Percentiles rank a stretch among this genome's conserved stretches.
phyloP scores from a whole-genome alignment of 139 green algal genomes.

The Chlorella sp. region DNA sequence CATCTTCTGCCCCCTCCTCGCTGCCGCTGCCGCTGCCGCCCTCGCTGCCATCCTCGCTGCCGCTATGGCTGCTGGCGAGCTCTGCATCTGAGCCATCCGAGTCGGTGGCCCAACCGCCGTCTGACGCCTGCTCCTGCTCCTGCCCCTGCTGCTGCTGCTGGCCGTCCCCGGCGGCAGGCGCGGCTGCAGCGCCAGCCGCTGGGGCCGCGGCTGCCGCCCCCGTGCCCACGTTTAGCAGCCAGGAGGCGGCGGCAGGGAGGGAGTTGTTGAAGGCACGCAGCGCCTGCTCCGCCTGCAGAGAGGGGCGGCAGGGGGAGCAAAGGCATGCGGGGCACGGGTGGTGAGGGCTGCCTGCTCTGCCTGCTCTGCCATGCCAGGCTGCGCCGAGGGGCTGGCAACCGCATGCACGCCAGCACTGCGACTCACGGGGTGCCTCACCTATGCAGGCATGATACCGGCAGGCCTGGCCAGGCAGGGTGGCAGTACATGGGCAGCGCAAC shows the following conservation, averaged over 20 bases:
- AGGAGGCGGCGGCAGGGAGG: slow-evolving; percentile 4
- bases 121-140: neutral
- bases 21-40: neutral
- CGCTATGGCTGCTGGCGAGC: neutral
- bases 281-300: slow-evolving; percentile 24
- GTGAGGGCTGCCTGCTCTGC: too few species aligned
- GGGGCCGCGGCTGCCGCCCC: neutral
- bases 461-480: neutral
- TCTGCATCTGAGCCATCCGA: too few species aligned
- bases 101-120: neutral
- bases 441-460: too few species aligned
- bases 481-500: neutral
- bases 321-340: neutral
- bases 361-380: too few species aligned
- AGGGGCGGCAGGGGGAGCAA: neutral
- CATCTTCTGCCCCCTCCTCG: neutral
- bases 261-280: slow-evolving; percentile 34
- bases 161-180: neutral
- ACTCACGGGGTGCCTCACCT: too few species aligned
- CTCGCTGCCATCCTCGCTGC: neutral
- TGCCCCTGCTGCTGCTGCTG: neutral
- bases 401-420: too few species aligned
- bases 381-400: too few species aligned
- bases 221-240: slow-evolving; percentile 19
- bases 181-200: neutral